These are phyloP conservation scores for Neocallimastix lanati DNA, from an alignment of 192 early-diverging fungal species.

Conservation along the genomic window DNA sequence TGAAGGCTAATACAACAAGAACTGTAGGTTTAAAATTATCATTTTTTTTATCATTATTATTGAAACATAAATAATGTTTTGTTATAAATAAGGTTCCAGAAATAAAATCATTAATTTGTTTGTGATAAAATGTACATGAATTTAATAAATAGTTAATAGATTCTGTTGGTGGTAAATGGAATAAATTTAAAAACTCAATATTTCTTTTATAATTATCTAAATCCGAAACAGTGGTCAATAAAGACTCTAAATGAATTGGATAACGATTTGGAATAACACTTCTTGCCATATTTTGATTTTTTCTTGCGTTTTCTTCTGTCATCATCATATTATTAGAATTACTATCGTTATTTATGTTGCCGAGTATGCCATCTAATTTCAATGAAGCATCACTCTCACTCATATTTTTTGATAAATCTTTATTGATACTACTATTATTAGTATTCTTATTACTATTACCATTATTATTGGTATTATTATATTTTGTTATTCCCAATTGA, in stretches of 20 bases:
- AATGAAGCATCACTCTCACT: background rate
- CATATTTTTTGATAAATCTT: background rate
- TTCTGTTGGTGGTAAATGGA: background rate
- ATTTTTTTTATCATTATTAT: background rate
- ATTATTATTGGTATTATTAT: too few species aligned
- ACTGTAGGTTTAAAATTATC: background rate
- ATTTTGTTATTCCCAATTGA: background rate
- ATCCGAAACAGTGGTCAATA: background rate
- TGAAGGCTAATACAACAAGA: background rate
- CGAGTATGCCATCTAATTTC: background rate
- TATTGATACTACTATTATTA: background rate
- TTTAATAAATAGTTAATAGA: background rate
- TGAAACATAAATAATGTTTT: background rate
- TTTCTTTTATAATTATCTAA: background rate
- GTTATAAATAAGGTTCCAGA: background rate
- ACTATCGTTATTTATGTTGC: background rate
- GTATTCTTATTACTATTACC: background rate
- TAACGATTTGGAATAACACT: background rate
- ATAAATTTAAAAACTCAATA: background rate
- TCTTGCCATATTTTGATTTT: background rate
- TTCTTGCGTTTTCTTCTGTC: background rate
- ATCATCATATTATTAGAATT: background rate
- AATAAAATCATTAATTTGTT: background rate
- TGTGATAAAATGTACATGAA: background rate
- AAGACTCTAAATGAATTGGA: background rate